Conservation (phyloP, 148 eudicot species). For the Simmondsia chinensis region DNA sequence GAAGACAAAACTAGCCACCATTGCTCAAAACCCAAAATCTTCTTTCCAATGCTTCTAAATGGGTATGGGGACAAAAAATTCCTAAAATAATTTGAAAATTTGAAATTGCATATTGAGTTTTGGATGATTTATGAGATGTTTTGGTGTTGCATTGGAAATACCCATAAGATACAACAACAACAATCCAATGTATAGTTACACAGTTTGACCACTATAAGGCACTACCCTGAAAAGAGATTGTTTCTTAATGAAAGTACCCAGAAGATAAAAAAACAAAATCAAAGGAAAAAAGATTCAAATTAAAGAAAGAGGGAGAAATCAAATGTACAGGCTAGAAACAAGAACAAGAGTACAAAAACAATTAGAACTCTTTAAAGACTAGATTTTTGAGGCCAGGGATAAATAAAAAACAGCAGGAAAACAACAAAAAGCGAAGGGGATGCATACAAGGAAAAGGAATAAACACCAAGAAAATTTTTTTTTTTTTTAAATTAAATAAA, state of each 20-base stretch:
- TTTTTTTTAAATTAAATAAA: too few relatives aligned
- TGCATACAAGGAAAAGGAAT: constrained; percentile 20
- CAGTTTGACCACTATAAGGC: background rate
- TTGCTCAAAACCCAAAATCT: too few relatives aligned
- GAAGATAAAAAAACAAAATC: constrained; percentile 35
- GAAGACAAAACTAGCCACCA: too few relatives aligned
- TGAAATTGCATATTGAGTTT: background rate
- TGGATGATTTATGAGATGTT: too few relatives aligned
- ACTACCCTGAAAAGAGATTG: background rate
- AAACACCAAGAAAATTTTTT: too few relatives aligned
- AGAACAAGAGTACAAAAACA: constrained; percentile 23
- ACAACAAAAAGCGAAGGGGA: constrained; percentile 19
- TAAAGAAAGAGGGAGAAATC: too few relatives aligned
- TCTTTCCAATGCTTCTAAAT: too few relatives aligned
- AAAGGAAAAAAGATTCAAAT: too few relatives aligned
- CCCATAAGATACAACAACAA: background rate
- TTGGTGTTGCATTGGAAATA: too few relatives aligned
- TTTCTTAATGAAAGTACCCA: constrained; percentile 15
- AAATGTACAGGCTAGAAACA: too few relatives aligned
- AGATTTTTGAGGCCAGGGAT: constrained; percentile 11
- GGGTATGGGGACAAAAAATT: too few relatives aligned
- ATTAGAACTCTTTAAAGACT: background rate
- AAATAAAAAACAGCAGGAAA: constrained; percentile 41
- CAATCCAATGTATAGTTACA: background rate
- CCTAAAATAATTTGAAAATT: constrained; percentile 16